Evolutionary conservation across 306 rosid species (phyloP).

Genomic region (Cucumis melo): DNA sequence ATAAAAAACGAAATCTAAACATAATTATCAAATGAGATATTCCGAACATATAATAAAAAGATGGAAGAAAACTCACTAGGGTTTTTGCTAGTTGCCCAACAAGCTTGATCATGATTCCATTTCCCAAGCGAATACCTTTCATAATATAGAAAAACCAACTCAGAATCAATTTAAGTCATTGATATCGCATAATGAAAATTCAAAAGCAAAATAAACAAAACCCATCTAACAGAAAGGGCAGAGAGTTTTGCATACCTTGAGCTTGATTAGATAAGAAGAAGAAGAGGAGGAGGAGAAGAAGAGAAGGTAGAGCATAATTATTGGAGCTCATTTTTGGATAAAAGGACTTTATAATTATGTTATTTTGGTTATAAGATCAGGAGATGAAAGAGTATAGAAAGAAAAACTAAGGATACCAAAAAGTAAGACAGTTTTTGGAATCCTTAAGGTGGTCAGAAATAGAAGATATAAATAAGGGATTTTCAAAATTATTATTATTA

Average conservation of each 20-base stretch:
- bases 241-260: constrained; percentile 38
- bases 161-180: background rate
- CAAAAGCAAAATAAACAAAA: background rate
- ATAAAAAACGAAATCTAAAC: no score
- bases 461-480: background rate
- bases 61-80: constrained; percentile 18
- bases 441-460: background rate
- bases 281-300: constrained; percentile 30
- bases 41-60: no score
- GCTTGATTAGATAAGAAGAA: constrained; percentile 27
- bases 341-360: background rate
- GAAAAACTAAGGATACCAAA: background rate
- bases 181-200: no score
- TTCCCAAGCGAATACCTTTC: constrained; percentile 59
- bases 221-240: background rate
- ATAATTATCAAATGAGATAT: no score
- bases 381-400: background rate
- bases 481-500: background rate
- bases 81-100: constrained; percentile 19
- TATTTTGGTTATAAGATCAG: background rate
- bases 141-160: constrained; percentile 2
- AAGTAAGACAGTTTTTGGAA: background rate
- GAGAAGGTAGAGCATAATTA: constrained; percentile 23
- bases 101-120: constrained; percentile 22
- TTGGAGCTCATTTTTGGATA: constrained; percentile 31